Evolutionary conservation across 192 early-diverging fungal genomes (phyloP), one percentile per base, ranked within the genome.

Genomic region (Dissophora ornata): DNA sequence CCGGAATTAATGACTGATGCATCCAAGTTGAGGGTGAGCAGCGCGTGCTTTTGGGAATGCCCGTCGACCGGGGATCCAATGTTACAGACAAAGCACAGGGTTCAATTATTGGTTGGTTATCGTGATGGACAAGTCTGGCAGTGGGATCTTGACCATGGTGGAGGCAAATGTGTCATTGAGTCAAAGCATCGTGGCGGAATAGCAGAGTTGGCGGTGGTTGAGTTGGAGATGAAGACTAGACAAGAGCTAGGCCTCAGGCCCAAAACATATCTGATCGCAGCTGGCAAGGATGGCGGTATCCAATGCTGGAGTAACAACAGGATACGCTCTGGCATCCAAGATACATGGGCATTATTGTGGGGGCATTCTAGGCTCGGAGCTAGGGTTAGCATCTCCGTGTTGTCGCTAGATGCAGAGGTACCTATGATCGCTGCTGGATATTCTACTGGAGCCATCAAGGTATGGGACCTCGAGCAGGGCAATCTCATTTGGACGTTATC

Each of bases 101-200:
- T 29, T 1, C 2, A 18, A 1, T 24, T 75, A 16, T 33, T 75
- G 29, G 59, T 54, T 34, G 73, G 73, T 9, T 77, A 77, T 42
- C 57, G 73, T 18, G 73, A 77, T 49, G 73, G 73, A 0, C 57
- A 77, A 36, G 55, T 77, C n/a, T 77, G 73, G 73, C 44, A 55
- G 22, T 77, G 63, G 63, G 41, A 67, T 25, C 52, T 56, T 4
- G 4, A 32, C 4, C 33, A 38, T 21, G 73, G 73, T 0, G 30
- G 18, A 30, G 73, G 73, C 2, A 13, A 29, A 6, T 57, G 45
- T n/a, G 19, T 63, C 4, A 47, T 50, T 12, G 51, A 77, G 16
- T 57, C 58, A 0, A 67, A 62, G 44, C 59, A 56, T 21, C 63
- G 73, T 19, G 73, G 73, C 12, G 73, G 73, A 9, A 49, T 77